A percentile compares a stretch with the other conserved stretches of the same genome.
phyloP scores from a whole-genome alignment of 352 stramenopile species.

The Phytopythium oedochilum region DNA sequence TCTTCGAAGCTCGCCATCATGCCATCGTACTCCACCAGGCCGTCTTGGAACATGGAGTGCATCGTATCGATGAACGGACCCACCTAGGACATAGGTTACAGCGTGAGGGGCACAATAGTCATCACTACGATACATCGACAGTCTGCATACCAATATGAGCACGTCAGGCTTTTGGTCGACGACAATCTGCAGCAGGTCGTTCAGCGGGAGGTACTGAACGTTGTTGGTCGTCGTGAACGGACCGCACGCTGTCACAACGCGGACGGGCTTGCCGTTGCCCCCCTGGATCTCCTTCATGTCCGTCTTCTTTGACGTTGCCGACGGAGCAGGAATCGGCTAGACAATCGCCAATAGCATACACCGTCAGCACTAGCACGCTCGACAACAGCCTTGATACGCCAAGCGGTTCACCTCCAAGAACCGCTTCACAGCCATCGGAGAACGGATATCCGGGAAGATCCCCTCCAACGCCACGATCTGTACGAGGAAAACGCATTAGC shows the following conservation, averaged over 20 bases:
- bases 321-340: conserved; percentile 59
- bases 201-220: conserved; percentile 93
- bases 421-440: conserved; percentile 68
- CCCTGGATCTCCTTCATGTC: conserved; percentile 45
- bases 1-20: conserved; percentile 85
- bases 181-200: conserved; percentile 88
- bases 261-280: conserved; percentile 37
- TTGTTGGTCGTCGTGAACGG: conserved; percentile 95
- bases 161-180: conserved; percentile 90
- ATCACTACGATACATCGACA: no score
- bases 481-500: neutral
- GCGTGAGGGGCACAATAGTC: neutral
- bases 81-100: conserved; percentile 29
- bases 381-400: no score
- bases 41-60: conserved; percentile 87
- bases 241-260: conserved; percentile 88
- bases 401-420: conserved; percentile 83
- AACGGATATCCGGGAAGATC: conserved; percentile 61
- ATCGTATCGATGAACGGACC: conserved; percentile 96
- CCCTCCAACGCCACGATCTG: conserved; percentile 82
- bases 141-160: conserved; percentile 81
- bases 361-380: no score
- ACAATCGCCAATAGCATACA: neutral
- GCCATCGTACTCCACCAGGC: conserved; percentile 69
- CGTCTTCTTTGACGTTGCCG: conserved; percentile 35